phyloP scores from a whole-genome alignment of 108 stramenopile species.

The Fistulifera solaris region DNA sequence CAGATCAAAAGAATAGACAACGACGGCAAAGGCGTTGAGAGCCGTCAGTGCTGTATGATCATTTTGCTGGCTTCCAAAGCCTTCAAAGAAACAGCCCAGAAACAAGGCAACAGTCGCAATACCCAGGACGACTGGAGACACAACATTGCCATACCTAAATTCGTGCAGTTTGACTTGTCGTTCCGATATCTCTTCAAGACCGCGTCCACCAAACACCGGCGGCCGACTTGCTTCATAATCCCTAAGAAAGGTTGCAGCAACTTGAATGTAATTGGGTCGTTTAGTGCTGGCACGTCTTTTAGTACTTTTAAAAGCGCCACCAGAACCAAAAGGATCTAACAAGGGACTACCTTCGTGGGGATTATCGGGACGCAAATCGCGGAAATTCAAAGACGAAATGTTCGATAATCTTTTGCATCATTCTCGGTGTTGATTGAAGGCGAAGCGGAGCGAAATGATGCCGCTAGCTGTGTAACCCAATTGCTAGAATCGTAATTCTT shows the following conservation, averaged over 20 bases:
- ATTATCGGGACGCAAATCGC: no score
- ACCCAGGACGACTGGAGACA: constrained; percentile 17
- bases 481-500: no score
- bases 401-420: no score
- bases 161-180: constrained; percentile 18
- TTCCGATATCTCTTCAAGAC: constrained; percentile 21
- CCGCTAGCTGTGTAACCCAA: no score
- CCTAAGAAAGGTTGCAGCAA: constrained; percentile 34
- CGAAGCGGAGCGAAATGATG: no score
- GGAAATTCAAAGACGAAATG: no score
- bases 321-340: no score
- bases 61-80: background rate
- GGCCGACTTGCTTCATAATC: constrained; percentile 35
- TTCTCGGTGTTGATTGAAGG: no score
- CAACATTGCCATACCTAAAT: constrained; percentile 13
- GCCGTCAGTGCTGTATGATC: background rate
- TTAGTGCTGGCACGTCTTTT: no score
- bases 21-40: constrained; percentile 2
- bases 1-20: constrained; percentile 1
- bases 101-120: constrained; percentile 25
- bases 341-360: no score
- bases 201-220: constrained; percentile 14
- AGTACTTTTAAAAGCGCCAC: no score
- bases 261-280: background rate
- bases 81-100: constrained; percentile 7